phyloP scores from a whole-genome alignment of 176 grass and related monocot species.

The Carex kokanica region DNA sequence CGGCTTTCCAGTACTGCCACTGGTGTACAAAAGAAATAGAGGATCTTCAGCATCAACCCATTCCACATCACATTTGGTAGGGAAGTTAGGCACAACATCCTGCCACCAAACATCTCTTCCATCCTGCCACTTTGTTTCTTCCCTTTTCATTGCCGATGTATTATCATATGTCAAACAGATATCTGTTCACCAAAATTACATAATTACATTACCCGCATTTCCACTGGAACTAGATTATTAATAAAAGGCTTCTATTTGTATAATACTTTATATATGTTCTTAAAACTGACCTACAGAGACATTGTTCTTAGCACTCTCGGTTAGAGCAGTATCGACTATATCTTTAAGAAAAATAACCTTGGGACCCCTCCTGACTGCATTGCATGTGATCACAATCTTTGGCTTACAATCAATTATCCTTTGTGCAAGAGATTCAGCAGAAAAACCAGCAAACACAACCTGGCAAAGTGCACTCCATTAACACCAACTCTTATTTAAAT shows the following conservation, averaged over 20 bases:
- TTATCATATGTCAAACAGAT: conserved; percentile 90
- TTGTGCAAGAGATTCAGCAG: conserved; percentile 76
- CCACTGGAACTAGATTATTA: neutral
- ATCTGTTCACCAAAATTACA: conserved; percentile 35
- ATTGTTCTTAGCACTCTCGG: conserved; percentile 56
- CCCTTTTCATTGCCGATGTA: conserved; percentile 63
- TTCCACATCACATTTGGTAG: conserved; percentile 75
- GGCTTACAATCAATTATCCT: conserved; percentile 84
- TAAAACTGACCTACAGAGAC: conserved; percentile 57
- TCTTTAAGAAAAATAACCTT: conserved; percentile 88
- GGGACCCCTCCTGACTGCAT: conserved; percentile 68
- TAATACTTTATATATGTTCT: neutral
- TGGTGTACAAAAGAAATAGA: conserved; percentile 94
- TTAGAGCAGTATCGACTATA: conserved; percentile 69
- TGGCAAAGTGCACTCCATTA: conserved; percentile 26
- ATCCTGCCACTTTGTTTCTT: conserved; percentile 61
- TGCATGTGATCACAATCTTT: conserved; percentile 94
- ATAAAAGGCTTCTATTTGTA: neutral
- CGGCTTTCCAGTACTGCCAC: conserved; percentile 97
- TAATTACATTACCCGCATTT: conserved; percentile 5
- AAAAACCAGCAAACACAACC: conserved; percentile 99
- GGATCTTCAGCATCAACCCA: conserved; percentile 99
- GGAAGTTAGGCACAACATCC: conserved; percentile 81
- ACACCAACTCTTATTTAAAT: conserved; percentile 5
- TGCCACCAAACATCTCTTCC: conserved; percentile 97